Conservation (phyloP, 805 yeast genomes). For the Saccharomycopsis microspora region DNA sequence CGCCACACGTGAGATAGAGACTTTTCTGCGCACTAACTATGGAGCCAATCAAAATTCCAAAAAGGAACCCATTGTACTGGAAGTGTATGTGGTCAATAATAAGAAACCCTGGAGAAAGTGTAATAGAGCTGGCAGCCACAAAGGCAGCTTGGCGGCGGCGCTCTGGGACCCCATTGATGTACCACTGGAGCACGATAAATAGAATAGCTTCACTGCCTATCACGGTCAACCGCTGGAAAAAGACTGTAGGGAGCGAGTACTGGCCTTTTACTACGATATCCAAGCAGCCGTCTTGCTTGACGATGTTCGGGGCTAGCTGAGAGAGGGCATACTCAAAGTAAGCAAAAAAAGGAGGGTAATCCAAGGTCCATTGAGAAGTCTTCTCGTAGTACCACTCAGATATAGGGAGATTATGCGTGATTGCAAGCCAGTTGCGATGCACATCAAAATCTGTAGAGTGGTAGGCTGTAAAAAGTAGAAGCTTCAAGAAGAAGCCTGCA, state of each 20-base stretch:
- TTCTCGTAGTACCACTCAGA: constrained; percentile 73
- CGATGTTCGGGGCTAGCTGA: constrained; percentile 53
- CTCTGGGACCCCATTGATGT: constrained; percentile 36
- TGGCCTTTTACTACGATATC: constrained; percentile 52
- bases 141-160: constrained; percentile 31
- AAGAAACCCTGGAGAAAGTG: constrained; percentile 79
- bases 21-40: constrained; percentile 58
- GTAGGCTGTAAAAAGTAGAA: constrained; percentile 65
- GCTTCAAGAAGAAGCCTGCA: constrained; percentile 46
- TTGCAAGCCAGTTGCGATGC: constrained; percentile 94
- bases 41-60: constrained; percentile 68
- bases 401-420: constrained; percentile 67
- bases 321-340: constrained; percentile 82
- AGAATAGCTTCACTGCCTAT: constrained; percentile 64
- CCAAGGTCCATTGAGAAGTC: constrained; percentile 85
- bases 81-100: constrained; percentile 93
- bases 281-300: constrained; percentile 65
- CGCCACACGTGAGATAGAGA: constrained; percentile 48
- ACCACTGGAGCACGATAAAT: constrained; percentile 62
- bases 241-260: constrained; percentile 69
- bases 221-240: constrained; percentile 77
- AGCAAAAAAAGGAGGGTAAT: constrained; percentile 97
- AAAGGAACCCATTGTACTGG: constrained; percentile 92
- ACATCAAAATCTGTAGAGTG: constrained; percentile 96
- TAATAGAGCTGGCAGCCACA: constrained; percentile 73